A percentile compares a stretch with the other conserved stretches of the same genome.
Evolutionary conservation across 805 yeast species (phyloP).

Genomic region (Isabelozyma heimii): DNA sequence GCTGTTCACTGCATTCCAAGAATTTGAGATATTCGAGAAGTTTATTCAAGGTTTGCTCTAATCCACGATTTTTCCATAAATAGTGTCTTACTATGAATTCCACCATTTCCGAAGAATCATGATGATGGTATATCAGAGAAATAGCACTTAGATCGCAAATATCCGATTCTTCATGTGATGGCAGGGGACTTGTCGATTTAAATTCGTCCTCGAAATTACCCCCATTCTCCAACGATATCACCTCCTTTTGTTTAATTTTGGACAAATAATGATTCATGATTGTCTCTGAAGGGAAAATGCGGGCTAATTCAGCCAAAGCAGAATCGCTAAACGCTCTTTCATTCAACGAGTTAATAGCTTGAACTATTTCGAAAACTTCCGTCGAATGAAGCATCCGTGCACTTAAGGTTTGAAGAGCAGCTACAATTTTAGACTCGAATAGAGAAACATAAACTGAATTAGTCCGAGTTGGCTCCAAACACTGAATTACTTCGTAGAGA

Average conservation of each 20-base stretch:
- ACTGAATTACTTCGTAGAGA: neutral
- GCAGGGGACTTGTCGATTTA: neutral
- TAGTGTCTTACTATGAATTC: neutral
- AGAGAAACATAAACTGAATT: neutral
- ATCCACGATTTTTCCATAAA: no score
- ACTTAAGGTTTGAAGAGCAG: neutral
- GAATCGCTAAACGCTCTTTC: neutral
- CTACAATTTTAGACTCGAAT: neutral
- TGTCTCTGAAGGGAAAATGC: neutral
- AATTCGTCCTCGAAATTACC: constrained; percentile 10
- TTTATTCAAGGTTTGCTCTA: neutral
- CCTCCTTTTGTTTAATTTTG: neutral
- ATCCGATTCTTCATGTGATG: neutral
- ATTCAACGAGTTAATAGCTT: neutral
- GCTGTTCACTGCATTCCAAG: constrained; percentile 2
- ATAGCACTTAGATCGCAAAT: neutral
- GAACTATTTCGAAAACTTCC: neutral
- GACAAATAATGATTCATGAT: neutral
- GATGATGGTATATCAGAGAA: neutral
- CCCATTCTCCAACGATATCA: neutral
- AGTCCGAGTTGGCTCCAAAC: neutral
- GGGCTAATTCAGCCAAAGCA: neutral
- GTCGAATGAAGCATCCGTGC: neutral
- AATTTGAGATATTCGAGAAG: constrained; percentile 3
- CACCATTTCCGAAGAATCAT: neutral